Evolutionary conservation across 208 protist genomes (phyloP), one percentile per base, ranked within the genome.

Genomic region (Acanthamoeba sp.): DNA sequence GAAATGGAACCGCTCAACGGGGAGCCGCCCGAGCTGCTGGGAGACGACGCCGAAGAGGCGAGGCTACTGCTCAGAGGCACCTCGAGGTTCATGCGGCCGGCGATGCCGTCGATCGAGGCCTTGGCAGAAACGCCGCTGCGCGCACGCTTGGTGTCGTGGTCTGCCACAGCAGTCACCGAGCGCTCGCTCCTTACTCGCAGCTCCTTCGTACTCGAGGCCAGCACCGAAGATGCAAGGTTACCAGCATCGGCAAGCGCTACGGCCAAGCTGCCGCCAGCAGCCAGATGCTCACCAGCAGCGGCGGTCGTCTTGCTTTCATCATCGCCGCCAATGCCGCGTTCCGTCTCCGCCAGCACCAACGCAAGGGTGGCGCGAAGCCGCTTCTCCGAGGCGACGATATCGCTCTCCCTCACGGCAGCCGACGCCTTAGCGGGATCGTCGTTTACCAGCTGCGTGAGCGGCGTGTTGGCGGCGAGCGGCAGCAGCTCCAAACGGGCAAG

Each of bases 51-150:
- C 0, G 78, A 50, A 5, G 78, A 87, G 40, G n/a, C 78, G 29
- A 87, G 78, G 45, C 78, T 59, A 29, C 9, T 16, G 20, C 2
- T 40, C 45, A 34, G n/a, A n/a, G n/a, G 78, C 27, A 87, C 42
- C 7, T 87, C 78, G 78, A 87, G 78, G 22, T 87, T 29, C 78
- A 87, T 87, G 42, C 78, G 78, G 27, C 78, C 78, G 29, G 78
- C 78, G 14, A 87, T 55, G 27, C 27, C 78, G 10, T 87, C n/a
- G 78, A 87, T 59, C 18, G 73, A 29, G n/a, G 22, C 6, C 14
- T 87, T 87, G 14, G 78, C n/a, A 7, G 69, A 48, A 12, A 48
- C 10, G 69, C n/a, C n/a, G n/a, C 69, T 80, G 36, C 69, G 32
- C 18, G 18, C 29, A 18, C 69, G 36, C 36, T 38, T 69, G 62